phyloP scores from a whole-genome alignment of 768 basidiomycete genomes.

The Amanita fuliginea region DNA sequence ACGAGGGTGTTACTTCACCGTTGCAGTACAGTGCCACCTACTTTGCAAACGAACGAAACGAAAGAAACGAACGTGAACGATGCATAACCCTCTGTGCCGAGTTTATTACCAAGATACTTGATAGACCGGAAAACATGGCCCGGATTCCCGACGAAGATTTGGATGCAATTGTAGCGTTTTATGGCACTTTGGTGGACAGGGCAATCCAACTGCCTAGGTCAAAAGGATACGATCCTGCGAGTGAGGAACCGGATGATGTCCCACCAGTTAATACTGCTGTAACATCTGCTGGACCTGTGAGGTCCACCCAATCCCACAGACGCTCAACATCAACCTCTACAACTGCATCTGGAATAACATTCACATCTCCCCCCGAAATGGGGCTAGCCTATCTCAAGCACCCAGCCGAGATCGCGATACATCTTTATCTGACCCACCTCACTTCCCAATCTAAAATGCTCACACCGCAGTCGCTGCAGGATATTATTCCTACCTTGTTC shows the following conservation, averaged over 20 bases:
- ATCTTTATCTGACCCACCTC: constrained; percentile 55
- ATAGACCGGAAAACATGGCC: constrained; percentile 40
- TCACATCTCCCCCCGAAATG: constrained; percentile 16
- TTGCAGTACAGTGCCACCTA: constrained; percentile 6
- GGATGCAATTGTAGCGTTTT: constrained; percentile 46
- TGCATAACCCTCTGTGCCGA: constrained; percentile 49
- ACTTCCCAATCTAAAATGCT: constrained; percentile 44
- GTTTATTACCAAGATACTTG: constrained; percentile 42
- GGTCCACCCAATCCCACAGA: background rate
- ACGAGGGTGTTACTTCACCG: constrained; percentile 10
- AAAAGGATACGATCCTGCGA: constrained; percentile 4
- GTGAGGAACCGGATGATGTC: constrained; percentile 5
- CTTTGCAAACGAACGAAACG: constrained; percentile 35
- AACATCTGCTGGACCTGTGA: background rate
- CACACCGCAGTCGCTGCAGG: constrained; percentile 33
- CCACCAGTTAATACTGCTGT: constrained; percentile 1
- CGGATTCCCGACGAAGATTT: constrained; percentile 51
- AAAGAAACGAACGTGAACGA: constrained; percentile 27
- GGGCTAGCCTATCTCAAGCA: constrained; percentile 20
- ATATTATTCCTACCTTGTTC: constrained; percentile 65
- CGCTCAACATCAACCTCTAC: constrained; percentile 14
- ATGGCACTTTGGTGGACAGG: constrained; percentile 45
- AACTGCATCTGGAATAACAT: constrained; percentile 21
- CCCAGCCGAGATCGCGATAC: constrained; percentile 53
- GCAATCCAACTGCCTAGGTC: constrained; percentile 27